A percentile compares a stretch with the other conserved stretches of the same genome.
These are phyloP conservation scores for Fusarium pseudonygamai DNA, from an alignment of 2,329 filamentous ascomycete genomes.

Conservation along the genomic window DNA sequence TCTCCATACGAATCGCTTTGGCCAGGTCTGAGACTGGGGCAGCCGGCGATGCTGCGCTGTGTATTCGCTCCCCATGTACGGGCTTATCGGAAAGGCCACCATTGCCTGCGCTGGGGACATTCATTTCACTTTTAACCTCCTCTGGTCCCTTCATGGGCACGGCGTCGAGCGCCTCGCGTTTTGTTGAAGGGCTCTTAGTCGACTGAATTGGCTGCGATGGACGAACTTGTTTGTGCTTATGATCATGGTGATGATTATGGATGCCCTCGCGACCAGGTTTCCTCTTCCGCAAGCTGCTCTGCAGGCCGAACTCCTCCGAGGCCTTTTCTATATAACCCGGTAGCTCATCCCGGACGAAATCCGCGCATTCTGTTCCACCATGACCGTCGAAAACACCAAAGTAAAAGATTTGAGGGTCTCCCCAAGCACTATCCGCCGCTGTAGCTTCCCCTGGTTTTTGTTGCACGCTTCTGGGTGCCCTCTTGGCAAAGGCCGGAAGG, in stretches of 20 bases:
- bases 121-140: conserved; percentile 53
- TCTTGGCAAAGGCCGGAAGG: conserved; percentile 90
- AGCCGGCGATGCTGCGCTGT: conserved; percentile 56
- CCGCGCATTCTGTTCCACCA: conserved; percentile 87
- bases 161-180: conserved; percentile 43
- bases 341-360: conserved; percentile 83
- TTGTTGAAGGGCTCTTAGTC: conserved; percentile 27
- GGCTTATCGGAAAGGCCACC: conserved; percentile 48
- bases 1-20: conserved; percentile 75
- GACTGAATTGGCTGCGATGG: conserved; percentile 13
- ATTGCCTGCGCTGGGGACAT: conserved; percentile 47
- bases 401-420: conserved; percentile 97
- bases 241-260: conserved; percentile 32
- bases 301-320: conserved; percentile 77
- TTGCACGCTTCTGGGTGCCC: conserved; percentile 72
- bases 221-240: conserved; percentile 27
- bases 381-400: conserved; percentile 98
- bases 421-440: conserved; percentile 78
- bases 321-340: conserved; percentile 90
- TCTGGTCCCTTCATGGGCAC: conserved; percentile 62
- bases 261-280: conserved; percentile 44
- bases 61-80: conserved; percentile 50
- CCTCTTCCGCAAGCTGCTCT: conserved; percentile 73
- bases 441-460: conserved; percentile 68
- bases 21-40: conserved; percentile 63